Evolutionary conservation across 2,329 filamentous ascomycete species (phyloP), one percentile per base, ranked within the genome.

Genomic region (Monosporascus cannonballus): DNA sequence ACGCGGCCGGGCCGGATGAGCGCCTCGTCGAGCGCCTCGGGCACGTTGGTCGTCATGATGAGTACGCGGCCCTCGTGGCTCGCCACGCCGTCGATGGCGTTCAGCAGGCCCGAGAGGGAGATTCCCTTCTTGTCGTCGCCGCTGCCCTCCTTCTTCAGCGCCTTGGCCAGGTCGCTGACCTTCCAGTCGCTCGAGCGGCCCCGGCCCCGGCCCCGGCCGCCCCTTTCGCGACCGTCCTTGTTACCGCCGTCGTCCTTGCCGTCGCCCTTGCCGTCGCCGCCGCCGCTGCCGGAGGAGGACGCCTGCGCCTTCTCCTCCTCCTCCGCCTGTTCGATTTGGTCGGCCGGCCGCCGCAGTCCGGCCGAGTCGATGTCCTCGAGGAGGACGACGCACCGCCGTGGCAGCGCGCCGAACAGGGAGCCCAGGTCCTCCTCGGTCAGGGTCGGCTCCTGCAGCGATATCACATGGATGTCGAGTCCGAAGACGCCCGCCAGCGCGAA

Each of bases 41-140:
- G 85, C 54, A 83, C 80, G 69, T 93, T 94, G 34, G 87, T 90
- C 0, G 89, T 92, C 86, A 92, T 90, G 71, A 93, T 85, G 18
- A 93, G 78, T 14, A 93, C 81, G 46, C 87, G 81, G 25, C 88
- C 89, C 70, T 93, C 89, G 61, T 89, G 87, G 3, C 84, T 87
- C 1, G 86, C 87, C 1, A 91, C 88, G 51, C 90, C 88, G 62
- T 95, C 89, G 54, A 95, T 90, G 53, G 87, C 86, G 68, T 95
- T 95, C 49, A 95, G 78, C 1, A 95, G 77, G 1, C 89, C 89
- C 0, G 87, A 89, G 2, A 94, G 77, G 1, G 87, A 89, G 59
- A 92, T 89, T n/a, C 78, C 69, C 54, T 71, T 69, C 56, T 72
- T 71, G 30, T 72, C 71, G 52, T 72, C 68, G 18, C 61, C 59